Evolutionary conservation across 805 yeast genomes (phyloP), one percentile per base, ranked within the genome.

Genomic region (Isabelozyma heimii): DNA sequence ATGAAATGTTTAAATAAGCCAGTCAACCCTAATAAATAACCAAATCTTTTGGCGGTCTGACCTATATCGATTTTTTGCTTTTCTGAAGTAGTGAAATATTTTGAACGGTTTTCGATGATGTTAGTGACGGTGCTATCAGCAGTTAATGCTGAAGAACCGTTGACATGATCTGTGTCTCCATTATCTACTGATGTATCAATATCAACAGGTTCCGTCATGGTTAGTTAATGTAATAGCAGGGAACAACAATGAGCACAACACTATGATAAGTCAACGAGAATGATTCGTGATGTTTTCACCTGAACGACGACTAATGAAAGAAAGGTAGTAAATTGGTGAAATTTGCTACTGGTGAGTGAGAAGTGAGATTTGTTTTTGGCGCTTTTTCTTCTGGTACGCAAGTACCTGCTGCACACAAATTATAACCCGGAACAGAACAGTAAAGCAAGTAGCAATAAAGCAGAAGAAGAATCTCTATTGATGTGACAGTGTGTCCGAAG

Each of bases 1-100:
- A 87, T 81, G 59, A 87, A 87, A 62, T 85, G 89, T 50, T 80
- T 76, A 66, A 87, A 87, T 45, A 87, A 67, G 14, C 79, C 80
- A 4, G 91, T 84, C 47, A 87, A 66, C 0, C 88, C 84, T 40
- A 87, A 62, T 37, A 87, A 68, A 63, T 87, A 84, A 55, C 80
- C 80, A 69, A 85, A 87, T 55, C 91, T 70, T 57, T 82, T 80
- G 8, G 84, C 81, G 0, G 90, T 85, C 39, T 79, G 83, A 45
- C 77, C 77, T 2, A 80, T 74, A 58, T 83, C 78, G 59, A 84
- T 79, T 37, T 64, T 64, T 40, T 59, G 69, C 45, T 69, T 69
- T 15, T 63, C 67, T 37, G 70, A 55, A 5, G 61, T 58, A 8
- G 68, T 63, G 50, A 73, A 73, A 54, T 73, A 73, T 49, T 57